Evolutionary conservation across 2,329 filamentous ascomycete genomes (phyloP).

Genomic region (Dendrostoma leiphaemia): DNA sequence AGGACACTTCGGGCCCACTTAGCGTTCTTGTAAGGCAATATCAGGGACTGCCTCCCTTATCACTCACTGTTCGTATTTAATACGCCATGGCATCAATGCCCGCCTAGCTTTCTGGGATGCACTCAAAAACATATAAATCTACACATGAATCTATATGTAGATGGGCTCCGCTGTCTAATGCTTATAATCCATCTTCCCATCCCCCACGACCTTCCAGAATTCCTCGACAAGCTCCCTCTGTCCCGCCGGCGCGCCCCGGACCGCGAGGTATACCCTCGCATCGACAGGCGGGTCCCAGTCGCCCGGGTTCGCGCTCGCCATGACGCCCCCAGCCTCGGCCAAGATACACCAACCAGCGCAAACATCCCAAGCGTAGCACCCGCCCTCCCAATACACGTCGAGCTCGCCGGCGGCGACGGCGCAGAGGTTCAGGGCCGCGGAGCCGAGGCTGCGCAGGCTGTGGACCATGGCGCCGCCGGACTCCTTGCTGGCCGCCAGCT

Average conservation of each 20-base stretch:
- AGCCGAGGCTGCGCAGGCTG: slow-evolving; percentile 66
- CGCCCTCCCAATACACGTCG: slow-evolving; percentile 79
- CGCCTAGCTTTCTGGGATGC: too few relatives aligned
- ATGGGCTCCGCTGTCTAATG: slow-evolving; percentile 24
- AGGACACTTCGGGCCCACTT: too few relatives aligned
- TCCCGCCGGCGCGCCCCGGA: slow-evolving; percentile 57
- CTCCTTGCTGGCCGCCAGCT: slow-evolving; percentile 56
- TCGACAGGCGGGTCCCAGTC: slow-evolving; percentile 65
- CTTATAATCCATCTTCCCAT: slow-evolving; percentile 45
- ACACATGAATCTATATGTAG: too few relatives aligned
- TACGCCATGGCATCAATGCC: too few relatives aligned
- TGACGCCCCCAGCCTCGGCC: slow-evolving; percentile 68
- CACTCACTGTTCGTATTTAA: too few relatives aligned
- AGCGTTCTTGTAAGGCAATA: too few relatives aligned
- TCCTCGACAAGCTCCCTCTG: slow-evolving; percentile 63
- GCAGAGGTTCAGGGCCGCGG: slow-evolving; percentile 73
- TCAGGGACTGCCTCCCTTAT: too few relatives aligned
- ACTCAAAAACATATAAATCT: too few relatives aligned
- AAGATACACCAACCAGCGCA: slow-evolving; percentile 79
- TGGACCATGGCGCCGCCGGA: slow-evolving; percentile 75
- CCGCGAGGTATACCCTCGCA: slow-evolving; percentile 59
- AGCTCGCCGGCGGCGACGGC: slow-evolving; percentile 68
- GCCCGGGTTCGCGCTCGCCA: slow-evolving; percentile 72
- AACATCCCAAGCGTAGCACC: slow-evolving; percentile 84
- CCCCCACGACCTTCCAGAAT: slow-evolving; percentile 61